Evolutionary conservation across 1,284 basidiomycete species (phyloP).

Genomic region (Nidula niveotomentosa): DNA sequence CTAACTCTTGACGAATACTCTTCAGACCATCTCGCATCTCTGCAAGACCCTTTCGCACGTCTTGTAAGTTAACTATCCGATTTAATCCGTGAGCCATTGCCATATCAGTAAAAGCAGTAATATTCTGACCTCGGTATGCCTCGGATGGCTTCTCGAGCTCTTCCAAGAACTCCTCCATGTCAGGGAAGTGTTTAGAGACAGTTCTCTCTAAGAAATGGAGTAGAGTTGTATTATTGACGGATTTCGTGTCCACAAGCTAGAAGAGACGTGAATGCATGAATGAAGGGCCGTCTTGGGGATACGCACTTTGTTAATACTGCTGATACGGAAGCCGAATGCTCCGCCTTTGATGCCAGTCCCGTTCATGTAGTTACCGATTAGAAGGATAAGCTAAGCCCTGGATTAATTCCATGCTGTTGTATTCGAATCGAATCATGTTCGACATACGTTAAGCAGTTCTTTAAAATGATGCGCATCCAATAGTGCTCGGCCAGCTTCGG

Average conservation of each 20-base stretch:
- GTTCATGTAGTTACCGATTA: conserved; percentile 99
- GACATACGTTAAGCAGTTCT: conserved; percentile 76
- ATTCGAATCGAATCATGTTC: conserved; percentile 6
- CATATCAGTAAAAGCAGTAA: not conserved
- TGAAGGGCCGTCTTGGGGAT: not conserved
- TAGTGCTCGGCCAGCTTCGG: conserved; percentile 77
- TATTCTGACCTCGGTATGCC: conserved; percentile 82
- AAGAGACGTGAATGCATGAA: not conserved
- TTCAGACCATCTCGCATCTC: conserved; percentile 81
- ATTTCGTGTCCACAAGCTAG: conserved; percentile 97
- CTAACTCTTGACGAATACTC: conserved; percentile 75
- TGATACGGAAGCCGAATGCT: conserved; percentile 96
- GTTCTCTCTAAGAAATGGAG: conserved; percentile 95
- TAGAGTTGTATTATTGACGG: conserved; percentile 89
- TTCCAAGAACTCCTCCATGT: conserved; percentile 87
- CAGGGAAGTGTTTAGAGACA: conserved; percentile 84
- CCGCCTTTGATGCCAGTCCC: conserved; percentile 96
- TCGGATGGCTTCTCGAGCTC: conserved; percentile 91
- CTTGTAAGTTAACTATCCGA: conserved; percentile 68
- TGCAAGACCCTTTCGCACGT: conserved; percentile 70
- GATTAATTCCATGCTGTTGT: conserved; percentile 9
- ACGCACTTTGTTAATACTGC: conserved; percentile 92
- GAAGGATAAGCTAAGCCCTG: conserved; percentile 74
- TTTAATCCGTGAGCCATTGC: conserved; percentile 3
- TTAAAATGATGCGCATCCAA: conserved; percentile 83